Conservation (phyloP, 148 eudicot genomes). For the Tetragonia tetragonoides region DNA sequence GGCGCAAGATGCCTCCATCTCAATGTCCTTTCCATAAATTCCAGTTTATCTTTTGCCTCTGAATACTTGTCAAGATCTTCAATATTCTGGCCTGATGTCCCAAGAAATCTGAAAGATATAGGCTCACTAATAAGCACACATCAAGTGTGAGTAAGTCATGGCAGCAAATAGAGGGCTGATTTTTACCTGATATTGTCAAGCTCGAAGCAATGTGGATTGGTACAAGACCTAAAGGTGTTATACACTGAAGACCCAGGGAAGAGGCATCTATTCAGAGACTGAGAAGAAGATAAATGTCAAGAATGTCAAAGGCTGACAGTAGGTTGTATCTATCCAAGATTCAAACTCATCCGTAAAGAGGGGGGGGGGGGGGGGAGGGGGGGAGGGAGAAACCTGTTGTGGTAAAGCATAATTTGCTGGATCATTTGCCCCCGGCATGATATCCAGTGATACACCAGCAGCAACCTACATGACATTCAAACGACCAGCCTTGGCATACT, state of each 20-base stretch:
- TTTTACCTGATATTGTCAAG: constrained; percentile 72
- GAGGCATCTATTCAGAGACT: constrained; percentile 91
- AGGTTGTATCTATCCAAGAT: constrained; percentile 1
- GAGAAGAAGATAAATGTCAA: constrained; percentile 24
- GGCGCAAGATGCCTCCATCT: constrained; percentile 98
- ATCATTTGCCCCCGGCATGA: constrained; percentile 87
- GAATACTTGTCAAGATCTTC: constrained; percentile 85
- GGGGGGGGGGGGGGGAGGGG: too few species aligned
- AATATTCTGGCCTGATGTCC: constrained; percentile 95
- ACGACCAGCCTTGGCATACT: constrained; percentile 4
- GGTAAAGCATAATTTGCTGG: constrained; percentile 90
- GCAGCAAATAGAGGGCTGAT: not conserved
- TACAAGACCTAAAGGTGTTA: constrained; percentile 86
- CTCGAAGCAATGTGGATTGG: constrained; percentile 85
- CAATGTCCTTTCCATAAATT: constrained; percentile 82
- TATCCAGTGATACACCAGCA: constrained; percentile 78
- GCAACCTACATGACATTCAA: constrained; percentile 59
- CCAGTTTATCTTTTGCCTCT: constrained; percentile 68
- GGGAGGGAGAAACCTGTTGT: constrained; percentile 62
- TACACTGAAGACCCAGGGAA: constrained; percentile 84
- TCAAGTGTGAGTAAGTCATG: constrained; percentile 1
- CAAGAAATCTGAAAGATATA: constrained; percentile 65
- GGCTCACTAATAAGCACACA: not conserved
- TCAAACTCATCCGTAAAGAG: not conserved
- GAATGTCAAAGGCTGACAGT: not conserved